Evolutionary conservation across 139 green algal genomes (phyloP).

Genomic region (Chlamydomonas eustigma): DNA sequence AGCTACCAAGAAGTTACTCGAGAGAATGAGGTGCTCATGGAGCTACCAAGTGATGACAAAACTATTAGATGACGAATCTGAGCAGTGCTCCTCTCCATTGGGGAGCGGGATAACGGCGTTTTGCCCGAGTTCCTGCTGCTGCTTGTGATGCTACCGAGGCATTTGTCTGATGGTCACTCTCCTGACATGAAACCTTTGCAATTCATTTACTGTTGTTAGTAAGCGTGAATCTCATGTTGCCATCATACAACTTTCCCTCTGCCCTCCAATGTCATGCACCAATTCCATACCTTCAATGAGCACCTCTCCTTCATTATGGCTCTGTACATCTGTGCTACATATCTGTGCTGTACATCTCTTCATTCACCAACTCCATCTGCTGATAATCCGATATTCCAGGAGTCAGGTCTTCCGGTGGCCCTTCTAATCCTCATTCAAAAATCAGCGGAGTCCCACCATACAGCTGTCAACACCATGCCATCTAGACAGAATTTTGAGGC

Average conservation of each 20-base stretch:
- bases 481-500: too few relatives aligned
- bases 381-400: neutral
- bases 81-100: slow-evolving; percentile 19
- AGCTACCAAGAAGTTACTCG: neutral
- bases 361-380: neutral
- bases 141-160: slow-evolving; percentile 41
- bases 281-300: neutral
- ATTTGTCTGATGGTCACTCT: slow-evolving; percentile 57
- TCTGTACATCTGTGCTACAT: neutral
- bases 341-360: neutral
- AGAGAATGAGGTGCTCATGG: neutral
- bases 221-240: too few relatives aligned
- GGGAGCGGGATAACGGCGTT: slow-evolving; percentile 17
- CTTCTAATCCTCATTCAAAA: slow-evolving; percentile 21
- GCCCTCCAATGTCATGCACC: neutral
- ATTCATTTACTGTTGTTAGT: neutral
- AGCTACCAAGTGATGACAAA: slow-evolving; percentile 33
- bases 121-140: slow-evolving; percentile 17
- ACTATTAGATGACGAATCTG: slow-evolving; percentile 49
- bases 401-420: slow-evolving; percentile 22
- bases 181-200: neutral
- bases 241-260: neutral
- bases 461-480: too few relatives aligned
- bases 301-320: neutral
- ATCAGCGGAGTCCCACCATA: neutral